phyloP scores from a whole-genome alignment of 73 alveolate genomes.

The Uronychia binucleata region DNA sequence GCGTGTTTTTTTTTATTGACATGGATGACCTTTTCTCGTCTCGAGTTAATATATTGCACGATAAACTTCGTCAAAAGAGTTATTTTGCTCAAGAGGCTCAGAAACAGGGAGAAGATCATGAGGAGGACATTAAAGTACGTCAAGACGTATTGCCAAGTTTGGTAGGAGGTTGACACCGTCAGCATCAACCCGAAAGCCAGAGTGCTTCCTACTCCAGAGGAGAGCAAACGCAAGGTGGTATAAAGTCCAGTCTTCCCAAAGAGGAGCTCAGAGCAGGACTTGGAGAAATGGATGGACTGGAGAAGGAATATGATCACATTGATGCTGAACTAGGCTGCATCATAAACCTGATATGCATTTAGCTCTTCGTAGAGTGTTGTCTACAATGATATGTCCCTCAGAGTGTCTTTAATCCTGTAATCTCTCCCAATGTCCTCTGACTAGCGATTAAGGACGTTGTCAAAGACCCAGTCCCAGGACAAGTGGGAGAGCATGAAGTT shows the following conservation, averaged over 20 bases:
- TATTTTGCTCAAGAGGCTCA: too few relatives aligned
- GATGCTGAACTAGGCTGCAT: not conserved
- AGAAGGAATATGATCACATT: conserved; percentile 5
- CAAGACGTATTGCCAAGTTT: not conserved
- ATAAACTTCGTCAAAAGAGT: too few relatives aligned
- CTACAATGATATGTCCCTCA: not conserved
- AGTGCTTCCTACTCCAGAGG: conserved; percentile 9
- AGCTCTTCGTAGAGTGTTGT: conserved; percentile 11
- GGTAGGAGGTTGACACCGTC: not conserved
- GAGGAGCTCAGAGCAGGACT: conserved; percentile 5
- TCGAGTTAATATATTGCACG: too few relatives aligned
- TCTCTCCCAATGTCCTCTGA: not conserved
- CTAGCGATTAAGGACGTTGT: not conserved
- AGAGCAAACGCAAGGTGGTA: not conserved
- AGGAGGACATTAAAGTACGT: not conserved
- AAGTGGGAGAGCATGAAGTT: not conserved
- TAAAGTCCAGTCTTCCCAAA: conserved; percentile 1
- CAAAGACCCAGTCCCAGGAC: not conserved
- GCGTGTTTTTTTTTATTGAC: too few relatives aligned
- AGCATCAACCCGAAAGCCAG: conserved; percentile 6
- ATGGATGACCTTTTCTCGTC: too few relatives aligned
- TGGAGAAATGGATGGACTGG: conserved; percentile 12
- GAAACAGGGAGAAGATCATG: not conserved
- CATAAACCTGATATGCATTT: not conserved
- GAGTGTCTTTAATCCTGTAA: not conserved